Percentiles rank a stretch among this genome's conserved stretches.
These are phyloP conservation scores for Strobilomyces echinocephalus DNA, from an alignment of 768 basidiomycete genomes.

Conservation along the genomic window DNA sequence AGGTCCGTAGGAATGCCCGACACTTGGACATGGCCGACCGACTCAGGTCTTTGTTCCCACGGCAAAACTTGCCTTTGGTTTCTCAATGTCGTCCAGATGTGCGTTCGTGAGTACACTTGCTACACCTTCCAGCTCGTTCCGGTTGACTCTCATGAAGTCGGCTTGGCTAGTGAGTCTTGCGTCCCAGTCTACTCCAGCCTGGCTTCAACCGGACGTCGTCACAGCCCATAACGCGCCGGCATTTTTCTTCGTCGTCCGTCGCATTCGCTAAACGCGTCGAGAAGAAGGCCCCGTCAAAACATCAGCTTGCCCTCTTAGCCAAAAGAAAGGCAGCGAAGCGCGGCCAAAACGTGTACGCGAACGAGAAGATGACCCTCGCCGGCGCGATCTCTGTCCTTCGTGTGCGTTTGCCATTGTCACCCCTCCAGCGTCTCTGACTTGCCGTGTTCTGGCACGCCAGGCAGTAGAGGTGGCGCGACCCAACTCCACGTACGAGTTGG, in stretches of 20 bases:
- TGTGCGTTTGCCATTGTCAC: constrained; percentile 37
- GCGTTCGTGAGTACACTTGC: too few species aligned
- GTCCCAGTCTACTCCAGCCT: neutral
- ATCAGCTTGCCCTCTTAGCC: constrained; percentile 61
- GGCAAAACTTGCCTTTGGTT: neutral
- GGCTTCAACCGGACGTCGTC: neutral
- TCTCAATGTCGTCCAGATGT: constrained; percentile 21
- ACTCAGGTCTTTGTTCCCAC: constrained; percentile 19
- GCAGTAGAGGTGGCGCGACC: constrained; percentile 80
- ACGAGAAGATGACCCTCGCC: constrained; percentile 60
- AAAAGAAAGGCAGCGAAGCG: constrained; percentile 54
- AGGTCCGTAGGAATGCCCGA: constrained; percentile 23
- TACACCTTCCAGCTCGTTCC: too few species aligned
- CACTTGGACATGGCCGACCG: constrained; percentile 34
- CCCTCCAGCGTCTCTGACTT: constrained; percentile 2
- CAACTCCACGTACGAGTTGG: constrained; percentile 72
- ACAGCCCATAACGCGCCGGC: constrained; percentile 4
- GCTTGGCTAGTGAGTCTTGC: constrained; percentile 2
- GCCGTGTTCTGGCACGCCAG: constrained; percentile 36
- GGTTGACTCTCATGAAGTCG: neutral
- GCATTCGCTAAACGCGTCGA: constrained; percentile 44
- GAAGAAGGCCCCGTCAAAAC: constrained; percentile 64
- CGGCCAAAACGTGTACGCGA: constrained; percentile 51
- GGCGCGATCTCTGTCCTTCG: constrained; percentile 70
- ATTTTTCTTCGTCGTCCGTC: constrained; percentile 50